Percentiles rank a stretch among this genome's conserved stretches.
These are phyloP conservation scores for Pichia scutulata DNA, from an alignment of 805 yeast genomes.

Conservation along the genomic window DNA sequence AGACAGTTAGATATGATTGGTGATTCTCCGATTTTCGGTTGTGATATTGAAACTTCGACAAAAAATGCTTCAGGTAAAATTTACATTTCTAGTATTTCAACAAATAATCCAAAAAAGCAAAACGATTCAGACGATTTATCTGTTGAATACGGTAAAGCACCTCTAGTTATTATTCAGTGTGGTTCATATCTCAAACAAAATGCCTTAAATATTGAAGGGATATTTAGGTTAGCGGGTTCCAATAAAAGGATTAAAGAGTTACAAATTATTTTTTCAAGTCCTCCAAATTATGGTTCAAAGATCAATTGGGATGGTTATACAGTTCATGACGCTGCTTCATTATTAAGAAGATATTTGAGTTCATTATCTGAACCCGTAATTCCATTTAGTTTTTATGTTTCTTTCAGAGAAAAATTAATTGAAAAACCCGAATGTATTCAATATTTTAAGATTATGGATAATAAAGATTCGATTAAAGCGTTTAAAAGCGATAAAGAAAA, in stretches of 20 bases:
- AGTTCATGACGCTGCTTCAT: conserved; percentile 94
- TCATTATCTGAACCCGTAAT: conserved; percentile 88
- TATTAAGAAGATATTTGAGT: conserved; percentile 78
- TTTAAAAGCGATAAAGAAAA: conserved; percentile 10
- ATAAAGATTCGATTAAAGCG: conserved; percentile 10
- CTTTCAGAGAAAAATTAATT: conserved; percentile 71
- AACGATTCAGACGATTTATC: conserved; percentile 21
- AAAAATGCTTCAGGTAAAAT: conserved; percentile 71
- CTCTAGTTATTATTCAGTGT: conserved; percentile 92
- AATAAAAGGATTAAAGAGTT: conserved; percentile 80
- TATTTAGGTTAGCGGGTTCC: conserved; percentile 89
- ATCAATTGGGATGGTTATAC: conserved; percentile 89
- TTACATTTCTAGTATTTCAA: conserved; percentile 36
- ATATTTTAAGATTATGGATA: conserved; percentile 51
- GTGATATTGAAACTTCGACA: conserved; percentile 63
- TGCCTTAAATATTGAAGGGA: conserved; percentile 78
- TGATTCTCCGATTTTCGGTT: conserved; percentile 66
- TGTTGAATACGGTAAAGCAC: conserved; percentile 79
- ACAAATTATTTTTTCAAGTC: conserved; percentile 73
- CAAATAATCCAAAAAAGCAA: conserved; percentile 45
- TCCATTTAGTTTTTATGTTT: conserved; percentile 68
- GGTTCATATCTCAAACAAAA: conserved; percentile 77
- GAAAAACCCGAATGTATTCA: conserved; percentile 55
- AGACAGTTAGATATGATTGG: conserved; percentile 37
- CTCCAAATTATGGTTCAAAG: conserved; percentile 86